These are phyloP conservation scores for Mortierella sp. DNA, from an alignment of 371 early-diverging fungal genomes.

Conservation along the genomic window DNA sequence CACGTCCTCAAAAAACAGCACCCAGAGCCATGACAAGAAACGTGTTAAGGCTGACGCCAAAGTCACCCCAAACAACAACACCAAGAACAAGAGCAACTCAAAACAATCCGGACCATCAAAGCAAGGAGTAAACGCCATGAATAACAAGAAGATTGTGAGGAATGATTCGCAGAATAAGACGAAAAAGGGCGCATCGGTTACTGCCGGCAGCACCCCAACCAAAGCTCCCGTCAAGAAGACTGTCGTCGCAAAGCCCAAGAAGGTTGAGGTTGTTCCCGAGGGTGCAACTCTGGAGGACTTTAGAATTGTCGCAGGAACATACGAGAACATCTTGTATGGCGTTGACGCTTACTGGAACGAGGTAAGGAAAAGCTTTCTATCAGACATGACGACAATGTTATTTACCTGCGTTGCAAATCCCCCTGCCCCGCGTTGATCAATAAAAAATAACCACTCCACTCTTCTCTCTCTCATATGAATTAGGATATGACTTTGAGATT, in stretches of 20 bases:
- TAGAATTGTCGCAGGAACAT: constrained; percentile 88
- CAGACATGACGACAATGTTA: no score
- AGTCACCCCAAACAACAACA: constrained; percentile 2
- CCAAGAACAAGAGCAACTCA: constrained; percentile 8
- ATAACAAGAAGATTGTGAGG: constrained; percentile 16
- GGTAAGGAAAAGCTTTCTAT: constrained; percentile 19
- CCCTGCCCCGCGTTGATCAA: no score
- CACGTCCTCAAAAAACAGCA: constrained; percentile 4
- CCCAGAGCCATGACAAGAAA: constrained; percentile 4
- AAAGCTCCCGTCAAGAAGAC: constrained; percentile 19
- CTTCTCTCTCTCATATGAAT: not conserved
- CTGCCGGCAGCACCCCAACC: constrained; percentile 3
- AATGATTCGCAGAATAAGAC: not conserved
- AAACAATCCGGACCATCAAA: not conserved
- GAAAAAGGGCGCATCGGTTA: constrained; percentile 13
- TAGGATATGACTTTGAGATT: constrained; percentile 59
- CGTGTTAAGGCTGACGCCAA: not conserved
- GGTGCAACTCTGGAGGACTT: constrained; percentile 64
- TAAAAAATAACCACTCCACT: no score
- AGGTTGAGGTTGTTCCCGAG: constrained; percentile 49
- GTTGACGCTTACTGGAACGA: constrained; percentile 75
- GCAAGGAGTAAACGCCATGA: constrained; percentile 6
- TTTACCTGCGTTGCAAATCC: no score
- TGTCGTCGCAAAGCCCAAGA: constrained; percentile 38
- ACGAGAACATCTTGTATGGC: constrained; percentile 96